Evolutionary conservation across 371 early-diverging fungal genomes (phyloP).

Genomic region (Saksenaea oblongispora): DNA sequence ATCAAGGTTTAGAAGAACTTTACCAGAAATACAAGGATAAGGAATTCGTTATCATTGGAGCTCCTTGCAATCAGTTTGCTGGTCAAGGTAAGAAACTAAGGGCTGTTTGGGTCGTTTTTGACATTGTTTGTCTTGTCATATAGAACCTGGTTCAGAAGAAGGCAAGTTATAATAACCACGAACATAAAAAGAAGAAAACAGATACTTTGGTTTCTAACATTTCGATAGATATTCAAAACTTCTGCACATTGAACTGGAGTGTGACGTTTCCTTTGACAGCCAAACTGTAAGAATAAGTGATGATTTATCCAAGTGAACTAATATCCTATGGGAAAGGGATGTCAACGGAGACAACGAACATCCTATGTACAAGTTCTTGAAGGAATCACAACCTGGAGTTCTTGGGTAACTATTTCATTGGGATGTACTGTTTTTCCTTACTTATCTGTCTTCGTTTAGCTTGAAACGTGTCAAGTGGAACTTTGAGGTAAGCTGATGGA

Average conservation of each 20-base stretch:
- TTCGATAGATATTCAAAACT: constrained; percentile 59
- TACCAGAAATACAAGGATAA: constrained; percentile 79
- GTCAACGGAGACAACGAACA: constrained; percentile 82
- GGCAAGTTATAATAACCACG: constrained; percentile 31
- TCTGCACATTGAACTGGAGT: constrained; percentile 69
- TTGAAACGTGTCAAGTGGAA: constrained; percentile 78
- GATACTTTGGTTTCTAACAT: constrained; percentile 12
- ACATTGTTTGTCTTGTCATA: background rate
- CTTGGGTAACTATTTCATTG: constrained; percentile 45
- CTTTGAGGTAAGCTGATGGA: constrained; percentile 50
- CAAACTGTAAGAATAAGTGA: constrained; percentile 54
- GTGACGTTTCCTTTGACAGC: constrained; percentile 85
- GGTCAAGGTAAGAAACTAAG: constrained; percentile 63
- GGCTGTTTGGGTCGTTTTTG: background rate
- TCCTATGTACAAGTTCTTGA: constrained; percentile 77
- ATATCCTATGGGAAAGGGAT: constrained; percentile 37
- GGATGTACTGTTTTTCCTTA: background rate
- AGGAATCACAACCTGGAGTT: constrained; percentile 61
- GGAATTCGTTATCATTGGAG: constrained; percentile 77
- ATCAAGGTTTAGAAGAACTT: constrained; percentile 78
- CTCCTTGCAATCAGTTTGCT: constrained; percentile 91
- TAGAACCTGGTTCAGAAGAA: constrained; percentile 62
- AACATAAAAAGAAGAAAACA: no score
- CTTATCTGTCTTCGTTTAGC: constrained; percentile 15
- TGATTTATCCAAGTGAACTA: background rate